A percentile compares a stretch with the other conserved stretches of the same genome.
These are phyloP conservation scores for Huntiella omanensis DNA, from an alignment of 2,329 filamentous ascomycete genomes.

Conservation along the genomic window DNA sequence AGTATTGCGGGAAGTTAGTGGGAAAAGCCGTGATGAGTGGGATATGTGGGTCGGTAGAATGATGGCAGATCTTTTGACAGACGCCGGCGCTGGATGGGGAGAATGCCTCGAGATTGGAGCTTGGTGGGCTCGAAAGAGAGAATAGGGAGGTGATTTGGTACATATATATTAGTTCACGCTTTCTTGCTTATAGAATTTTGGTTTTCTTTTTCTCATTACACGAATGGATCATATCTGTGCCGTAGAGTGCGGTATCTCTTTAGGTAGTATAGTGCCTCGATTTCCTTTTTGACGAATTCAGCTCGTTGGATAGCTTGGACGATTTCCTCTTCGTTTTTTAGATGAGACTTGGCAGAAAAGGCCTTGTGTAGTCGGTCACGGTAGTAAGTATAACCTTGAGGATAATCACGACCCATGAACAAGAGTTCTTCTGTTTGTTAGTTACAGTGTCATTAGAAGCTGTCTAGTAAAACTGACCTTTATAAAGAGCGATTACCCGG, in stretches of 20 bases:
- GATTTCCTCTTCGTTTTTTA: slow-evolving; percentile 60
- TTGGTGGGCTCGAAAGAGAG: slow-evolving; percentile 66
- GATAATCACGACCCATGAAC: slow-evolving; percentile 69
- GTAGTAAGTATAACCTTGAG: slow-evolving; percentile 66
- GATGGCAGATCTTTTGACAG: slow-evolving; percentile 66
- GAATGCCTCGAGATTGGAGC: slow-evolving; percentile 77
- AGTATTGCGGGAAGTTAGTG: slow-evolving; percentile 60
- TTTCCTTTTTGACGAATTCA: slow-evolving; percentile 85
- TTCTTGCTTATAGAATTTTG: slow-evolving; percentile 5
- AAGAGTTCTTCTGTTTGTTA: slow-evolving; percentile 48
- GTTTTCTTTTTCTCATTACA: slow-evolving; percentile 4
- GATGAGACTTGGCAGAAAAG: slow-evolving; percentile 54
- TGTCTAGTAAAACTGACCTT: slow-evolving; percentile 37
- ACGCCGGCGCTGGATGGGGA: slow-evolving; percentile 60
- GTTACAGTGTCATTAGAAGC: not conserved
- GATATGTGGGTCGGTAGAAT: slow-evolving; percentile 74
- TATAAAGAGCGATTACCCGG: slow-evolving; percentile 64
- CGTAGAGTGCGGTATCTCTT: slow-evolving; percentile 76
- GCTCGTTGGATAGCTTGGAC: slow-evolving; percentile 55
- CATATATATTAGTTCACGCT: not conserved
- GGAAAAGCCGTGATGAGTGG: slow-evolving; percentile 84
- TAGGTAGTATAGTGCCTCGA: slow-evolving; percentile 86
- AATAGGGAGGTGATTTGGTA: not conserved
- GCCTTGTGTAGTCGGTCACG: slow-evolving; percentile 64
- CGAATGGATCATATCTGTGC: slow-evolving; percentile 49